Evolutionary conservation across 352 stramenopile species (phyloP), one percentile per base, ranked within the genome.

Genomic region (Pythium dissimile): DNA sequence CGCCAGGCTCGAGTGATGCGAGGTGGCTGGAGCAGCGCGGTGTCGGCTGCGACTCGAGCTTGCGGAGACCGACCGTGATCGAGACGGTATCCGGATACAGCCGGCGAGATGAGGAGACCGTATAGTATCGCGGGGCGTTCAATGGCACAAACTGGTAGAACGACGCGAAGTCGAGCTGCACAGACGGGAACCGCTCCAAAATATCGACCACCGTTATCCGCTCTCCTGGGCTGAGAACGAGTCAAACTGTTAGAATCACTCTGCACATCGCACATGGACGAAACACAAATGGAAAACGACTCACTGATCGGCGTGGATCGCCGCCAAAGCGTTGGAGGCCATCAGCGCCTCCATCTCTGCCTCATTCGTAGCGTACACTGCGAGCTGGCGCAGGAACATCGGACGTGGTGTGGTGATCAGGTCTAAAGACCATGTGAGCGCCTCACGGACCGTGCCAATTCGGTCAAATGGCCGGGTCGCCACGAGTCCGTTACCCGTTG

Each of bases 11-110:
- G 26, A 90, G 64, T 24, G 66, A 64, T 8, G 82, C 56, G 13
- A 94, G 56, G 53, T 92, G 89, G 51, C 68, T 88, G 21, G 85
- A 92, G 62, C 85, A 94, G 2, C 85, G 76, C 30, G 80, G 80
- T n/a, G 75, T 63, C 8, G 84, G 78, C 63, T 86, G 67, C 1
- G 54, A 18, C 26, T 74, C 68, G 27, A 74, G 66, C 49, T 85
- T 69, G 12, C 80, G 78, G 30, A 90, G 59, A 4, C 83, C 83
- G 11, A 94, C 71, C 8, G 85, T 91, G 50, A 94, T 80, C 20
- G 82, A 87, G 28, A 91, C 70, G 1, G 55, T 72, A 26, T 89
- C 62, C 1, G 74, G 76, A 26, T 67, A 65, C 42, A 79, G 75
- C n/a, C 66, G 66, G 9, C 81, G 70, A 42, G 85, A 94, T 2